A percentile compares a stretch with the other conserved stretches of the same genome.
Evolutionary conservation across 306 rosid species (phyloP).

Genomic region (Aeschynomene evenia): DNA sequence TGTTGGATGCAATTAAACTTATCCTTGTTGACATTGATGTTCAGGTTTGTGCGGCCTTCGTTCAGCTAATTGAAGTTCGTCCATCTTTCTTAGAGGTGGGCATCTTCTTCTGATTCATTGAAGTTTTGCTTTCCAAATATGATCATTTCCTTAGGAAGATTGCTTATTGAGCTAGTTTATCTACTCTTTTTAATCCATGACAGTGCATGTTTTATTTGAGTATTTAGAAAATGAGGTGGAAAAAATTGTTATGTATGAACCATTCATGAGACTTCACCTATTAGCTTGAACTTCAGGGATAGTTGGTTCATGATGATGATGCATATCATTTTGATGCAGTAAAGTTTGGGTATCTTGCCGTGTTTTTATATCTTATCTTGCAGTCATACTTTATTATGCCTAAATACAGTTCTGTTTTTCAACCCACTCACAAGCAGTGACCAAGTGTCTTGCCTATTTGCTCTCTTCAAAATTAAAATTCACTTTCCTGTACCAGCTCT

Average conservation of each 20-base stretch:
- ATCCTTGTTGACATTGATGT: conserved; percentile 37
- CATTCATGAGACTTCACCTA: neutral
- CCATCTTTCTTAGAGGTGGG: conserved; percentile 91
- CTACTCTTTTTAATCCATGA: conserved; percentile 1
- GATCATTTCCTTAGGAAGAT: conserved; percentile 1
- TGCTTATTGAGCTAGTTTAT: conserved; percentile 22
- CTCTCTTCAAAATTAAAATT: conserved; percentile 17
- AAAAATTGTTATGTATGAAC: neutral
- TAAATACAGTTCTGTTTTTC: conserved; percentile 3
- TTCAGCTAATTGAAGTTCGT: conserved; percentile 94
- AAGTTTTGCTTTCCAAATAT: conserved; percentile 1
- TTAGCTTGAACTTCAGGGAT: neutral
- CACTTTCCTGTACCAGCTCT: conserved; percentile 7
- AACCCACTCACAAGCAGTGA: conserved; percentile 10
- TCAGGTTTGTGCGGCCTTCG: conserved; percentile 96
- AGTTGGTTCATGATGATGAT: neutral
- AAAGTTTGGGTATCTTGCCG: neutral
- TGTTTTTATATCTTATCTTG: conserved; percentile 15
- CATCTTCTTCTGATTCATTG: conserved; percentile 23
- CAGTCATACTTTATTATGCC: neutral
- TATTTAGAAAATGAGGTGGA: neutral
- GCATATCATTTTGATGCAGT: conserved; percentile 1
- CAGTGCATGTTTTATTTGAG: conserved; percentile 12
- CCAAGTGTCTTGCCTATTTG: conserved; percentile 11
- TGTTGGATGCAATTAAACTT: conserved; percentile 31